Percentiles rank a stretch among this genome's conserved stretches.
phyloP scores from a whole-genome alignment of 352 stramenopile genomes.

The Chrysophaeum taylorii region DNA sequence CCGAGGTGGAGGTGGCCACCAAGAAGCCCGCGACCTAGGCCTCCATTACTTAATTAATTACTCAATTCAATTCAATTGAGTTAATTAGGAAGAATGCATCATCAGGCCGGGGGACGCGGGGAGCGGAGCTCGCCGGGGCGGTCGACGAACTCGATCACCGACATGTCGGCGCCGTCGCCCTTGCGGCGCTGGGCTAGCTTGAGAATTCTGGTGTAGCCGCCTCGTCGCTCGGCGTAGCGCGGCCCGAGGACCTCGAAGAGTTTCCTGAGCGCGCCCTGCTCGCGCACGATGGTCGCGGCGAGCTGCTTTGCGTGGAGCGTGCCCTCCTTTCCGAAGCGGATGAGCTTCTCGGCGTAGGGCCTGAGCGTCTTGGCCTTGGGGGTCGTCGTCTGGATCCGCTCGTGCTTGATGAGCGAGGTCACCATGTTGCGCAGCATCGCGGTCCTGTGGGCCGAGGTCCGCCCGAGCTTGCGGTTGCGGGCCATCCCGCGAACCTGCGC shows the following conservation, averaged over 20 bases:
- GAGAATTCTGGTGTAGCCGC: conserved; percentile 90
- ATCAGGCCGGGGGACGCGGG: conserved; percentile 40
- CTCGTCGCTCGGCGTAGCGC: conserved; percentile 72
- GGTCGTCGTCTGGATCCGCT: conserved; percentile 90
- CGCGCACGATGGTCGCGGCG: conserved; percentile 67
- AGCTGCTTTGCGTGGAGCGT: conserved; percentile 60
- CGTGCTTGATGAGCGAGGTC: conserved; percentile 91
- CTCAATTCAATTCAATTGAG: too few relatives aligned
- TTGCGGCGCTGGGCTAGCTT: conserved; percentile 76
- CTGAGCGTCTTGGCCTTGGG: conserved; percentile 90
- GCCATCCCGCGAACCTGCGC: too few relatives aligned
- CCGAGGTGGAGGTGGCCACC: too few relatives aligned
- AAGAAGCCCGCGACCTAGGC: too few relatives aligned
- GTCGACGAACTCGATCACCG: conserved; percentile 95
- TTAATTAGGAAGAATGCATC: too few relatives aligned
- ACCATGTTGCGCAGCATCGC: conserved; percentile 92
- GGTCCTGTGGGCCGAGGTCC: conserved; percentile 80
- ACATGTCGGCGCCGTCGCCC: conserved; percentile 91
- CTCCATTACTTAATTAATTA: too few relatives aligned
- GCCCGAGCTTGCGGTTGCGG: conserved; percentile 59
- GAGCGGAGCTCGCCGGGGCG: conserved; percentile 48
- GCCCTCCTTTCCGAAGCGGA: conserved; percentile 82
- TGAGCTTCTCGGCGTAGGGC: conserved; percentile 80
- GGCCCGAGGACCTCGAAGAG: conserved; percentile 87
- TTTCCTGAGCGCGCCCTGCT: conserved; percentile 78